Evolutionary conservation across 169 alveolate species (phyloP).

Genomic region (Plasmodium knowlesi): DNA sequence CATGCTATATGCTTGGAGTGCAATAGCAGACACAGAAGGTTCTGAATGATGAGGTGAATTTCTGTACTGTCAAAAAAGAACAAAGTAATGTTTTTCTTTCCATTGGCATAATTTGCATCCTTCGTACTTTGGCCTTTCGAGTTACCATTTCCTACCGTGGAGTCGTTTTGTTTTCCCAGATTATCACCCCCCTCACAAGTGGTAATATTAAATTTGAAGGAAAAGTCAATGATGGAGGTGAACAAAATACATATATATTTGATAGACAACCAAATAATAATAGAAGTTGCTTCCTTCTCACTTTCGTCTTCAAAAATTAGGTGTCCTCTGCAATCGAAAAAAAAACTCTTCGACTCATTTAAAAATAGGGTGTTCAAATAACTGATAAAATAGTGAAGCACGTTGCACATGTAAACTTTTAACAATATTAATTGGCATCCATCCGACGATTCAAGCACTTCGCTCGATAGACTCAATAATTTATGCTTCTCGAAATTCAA

Average conservation of each 20-base stretch:
- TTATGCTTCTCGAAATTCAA: conserved; percentile 30
- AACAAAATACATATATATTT: conserved; percentile 57
- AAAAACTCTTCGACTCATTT: conserved; percentile 42
- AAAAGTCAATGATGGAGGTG: conserved; percentile 64
- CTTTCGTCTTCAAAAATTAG: conserved; percentile 58
- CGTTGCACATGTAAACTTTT: conserved; percentile 62
- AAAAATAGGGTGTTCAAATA: conserved; percentile 55
- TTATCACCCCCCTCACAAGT: neutral
- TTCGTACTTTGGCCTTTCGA: neutral
- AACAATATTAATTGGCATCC: conserved; percentile 27
- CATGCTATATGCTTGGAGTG: conserved; percentile 70
- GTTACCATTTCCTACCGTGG: neutral
- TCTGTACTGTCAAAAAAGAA: conserved; percentile 42
- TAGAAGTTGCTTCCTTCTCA: conserved; percentile 63
- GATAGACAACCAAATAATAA: conserved; percentile 69
- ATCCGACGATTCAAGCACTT: neutral
- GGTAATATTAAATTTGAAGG: conserved; percentile 38
- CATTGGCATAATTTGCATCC: neutral
- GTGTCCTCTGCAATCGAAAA: conserved; percentile 76
- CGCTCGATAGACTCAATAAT: neutral
- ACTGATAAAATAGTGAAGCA: conserved; percentile 46
- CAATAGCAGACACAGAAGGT: conserved; percentile 50
- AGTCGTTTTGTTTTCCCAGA: neutral
- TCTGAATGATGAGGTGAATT: conserved; percentile 71
- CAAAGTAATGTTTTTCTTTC: conserved; percentile 16